Percentiles rank a stretch among this genome's conserved stretches.
Conservation (phyloP, 345 rosid genomes). For the Brassica napus region DNA sequence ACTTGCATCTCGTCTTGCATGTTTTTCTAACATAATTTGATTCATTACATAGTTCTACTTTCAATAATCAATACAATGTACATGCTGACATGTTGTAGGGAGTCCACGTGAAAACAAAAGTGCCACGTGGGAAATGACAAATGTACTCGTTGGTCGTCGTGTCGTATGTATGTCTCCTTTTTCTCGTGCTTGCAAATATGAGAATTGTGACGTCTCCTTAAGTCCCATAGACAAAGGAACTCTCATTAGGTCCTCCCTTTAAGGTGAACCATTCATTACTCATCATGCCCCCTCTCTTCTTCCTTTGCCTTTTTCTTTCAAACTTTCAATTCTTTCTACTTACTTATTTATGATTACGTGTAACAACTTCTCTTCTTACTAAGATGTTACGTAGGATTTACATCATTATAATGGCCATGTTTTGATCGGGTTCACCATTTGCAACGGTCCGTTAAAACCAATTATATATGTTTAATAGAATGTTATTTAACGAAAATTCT, state of each 20-base stretch:
- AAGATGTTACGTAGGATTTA: constrained; percentile 23
- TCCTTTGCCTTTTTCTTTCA: neutral
- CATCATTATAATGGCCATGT: constrained; percentile 21
- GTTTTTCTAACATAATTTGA: constrained; percentile 5
- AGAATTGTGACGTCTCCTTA: constrained; percentile 42
- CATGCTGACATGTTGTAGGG: constrained; percentile 6
- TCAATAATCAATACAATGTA: neutral
- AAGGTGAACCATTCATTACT: constrained; percentile 32
- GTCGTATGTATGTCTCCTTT: constrained; percentile 35
- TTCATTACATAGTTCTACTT: neutral
- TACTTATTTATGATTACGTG: constrained; percentile 4
- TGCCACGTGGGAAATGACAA: constrained; percentile 31
- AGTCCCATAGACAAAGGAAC: constrained; percentile 50
- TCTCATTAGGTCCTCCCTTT: constrained; percentile 40
- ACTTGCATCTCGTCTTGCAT: neutral
- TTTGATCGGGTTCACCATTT: constrained; percentile 2
- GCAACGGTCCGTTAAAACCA: neutral
- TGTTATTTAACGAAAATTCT: neutral
- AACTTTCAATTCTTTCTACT: neutral
- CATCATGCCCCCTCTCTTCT: constrained; percentile 33
- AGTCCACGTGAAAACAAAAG: constrained; percentile 27
- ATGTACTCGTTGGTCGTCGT: constrained; percentile 36
- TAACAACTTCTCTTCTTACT: neutral
- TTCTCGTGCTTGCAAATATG: constrained; percentile 54
- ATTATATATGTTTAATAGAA: neutral